Evolutionary conservation across 2,329 filamentous ascomycete genomes (phyloP), one percentile per base, ranked within the genome.

Genomic region (Ascocoryne sarcoides): DNA sequence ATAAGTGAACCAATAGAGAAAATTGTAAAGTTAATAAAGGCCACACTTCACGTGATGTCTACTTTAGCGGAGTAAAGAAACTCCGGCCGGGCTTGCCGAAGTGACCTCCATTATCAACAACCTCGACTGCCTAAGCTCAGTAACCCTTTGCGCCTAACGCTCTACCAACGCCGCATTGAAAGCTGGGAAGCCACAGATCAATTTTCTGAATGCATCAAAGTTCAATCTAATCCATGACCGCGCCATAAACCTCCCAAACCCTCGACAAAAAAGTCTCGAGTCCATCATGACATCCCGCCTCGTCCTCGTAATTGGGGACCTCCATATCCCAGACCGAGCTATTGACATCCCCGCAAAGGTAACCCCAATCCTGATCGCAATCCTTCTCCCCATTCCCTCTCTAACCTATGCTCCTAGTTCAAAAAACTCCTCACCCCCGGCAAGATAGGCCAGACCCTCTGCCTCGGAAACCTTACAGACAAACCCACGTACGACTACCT

Each of bases 261-360:
- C 12, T 12, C 23, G 7, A 12, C 23, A 26, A 26, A 26, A 7
- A 7, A 7, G 7, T 12, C 23, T 7, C 23, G n/a, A 26, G 12
- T 26, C 12, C 37, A 48, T 43, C 55, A 82, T 78, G 71, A 87
- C 90, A 69, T 86, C 87, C 50, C 86, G 90, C 66, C 74, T 95
- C 53, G 88, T 94, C 60, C 76, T 95, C 60, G 86, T 92, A 60
- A 86, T 95, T 54, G 87, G 87, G 62, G 88, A 95, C 68, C 77
- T 95, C 40, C 88, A 94, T 69, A 94, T 95, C 65, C 88, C 88
- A 56, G 88, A 95, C 65, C 75, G 88, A 62, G 88, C 87, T 55
- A 79, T 92, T 50, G 88, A 94, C 63, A 89, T 95, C 57, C 88
- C 88, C 44, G 73, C 82, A 63, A 94, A 94, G 79, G 87, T 88